Evolutionary conservation across 2,329 filamentous ascomycete genomes (phyloP).

Genomic region (Arthrobotrys entomopaga): DNA sequence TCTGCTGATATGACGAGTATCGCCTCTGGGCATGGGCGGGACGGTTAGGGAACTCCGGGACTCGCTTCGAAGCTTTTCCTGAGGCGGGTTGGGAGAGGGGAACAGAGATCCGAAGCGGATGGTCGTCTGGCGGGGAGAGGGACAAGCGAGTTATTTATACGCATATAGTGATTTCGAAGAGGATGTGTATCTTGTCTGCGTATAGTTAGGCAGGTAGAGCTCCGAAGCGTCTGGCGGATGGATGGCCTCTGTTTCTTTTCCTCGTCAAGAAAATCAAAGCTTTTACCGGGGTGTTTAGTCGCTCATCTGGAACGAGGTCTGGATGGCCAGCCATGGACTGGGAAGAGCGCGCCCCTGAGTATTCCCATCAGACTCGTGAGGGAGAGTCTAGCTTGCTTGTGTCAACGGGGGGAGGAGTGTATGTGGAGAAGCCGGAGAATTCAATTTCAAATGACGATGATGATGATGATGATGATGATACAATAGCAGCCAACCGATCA

Average conservation of each 20-base stretch:
- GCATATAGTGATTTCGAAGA: constrained; percentile 14
- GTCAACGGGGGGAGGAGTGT: constrained; percentile 5
- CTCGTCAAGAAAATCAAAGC: constrained; percentile 22
- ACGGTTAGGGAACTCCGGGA: background rate
- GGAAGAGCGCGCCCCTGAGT: constrained; percentile 13
- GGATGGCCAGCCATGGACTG: constrained; percentile 5
- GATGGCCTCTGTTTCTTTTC: constrained; percentile 4
- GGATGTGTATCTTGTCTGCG: constrained; percentile 17
- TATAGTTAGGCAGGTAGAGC: constrained; percentile 36
- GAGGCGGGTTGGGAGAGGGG: constrained; percentile 1
- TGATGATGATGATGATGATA: too few relatives aligned
- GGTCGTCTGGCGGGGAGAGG: constrained; percentile 31
- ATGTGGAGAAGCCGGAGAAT: too few relatives aligned
- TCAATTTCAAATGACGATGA: too few relatives aligned
- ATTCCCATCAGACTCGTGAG: background rate
- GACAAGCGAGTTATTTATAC: constrained; percentile 54
- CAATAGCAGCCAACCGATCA: background rate
- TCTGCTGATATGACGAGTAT: constrained; percentile 5
- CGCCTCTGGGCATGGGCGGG: background rate
- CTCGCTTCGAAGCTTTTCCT: constrained; percentile 11
- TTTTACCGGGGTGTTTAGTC: constrained; percentile 32
- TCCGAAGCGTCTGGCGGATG: constrained; percentile 34
- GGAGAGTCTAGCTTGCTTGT: constrained; percentile 5
- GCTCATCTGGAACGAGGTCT: constrained; percentile 23
- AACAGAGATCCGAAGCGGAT: constrained; percentile 19